A percentile compares a stretch with the other conserved stretches of the same genome.
Conservation (phyloP, 257 asterid species). For the Solanum clarkiae region DNA sequence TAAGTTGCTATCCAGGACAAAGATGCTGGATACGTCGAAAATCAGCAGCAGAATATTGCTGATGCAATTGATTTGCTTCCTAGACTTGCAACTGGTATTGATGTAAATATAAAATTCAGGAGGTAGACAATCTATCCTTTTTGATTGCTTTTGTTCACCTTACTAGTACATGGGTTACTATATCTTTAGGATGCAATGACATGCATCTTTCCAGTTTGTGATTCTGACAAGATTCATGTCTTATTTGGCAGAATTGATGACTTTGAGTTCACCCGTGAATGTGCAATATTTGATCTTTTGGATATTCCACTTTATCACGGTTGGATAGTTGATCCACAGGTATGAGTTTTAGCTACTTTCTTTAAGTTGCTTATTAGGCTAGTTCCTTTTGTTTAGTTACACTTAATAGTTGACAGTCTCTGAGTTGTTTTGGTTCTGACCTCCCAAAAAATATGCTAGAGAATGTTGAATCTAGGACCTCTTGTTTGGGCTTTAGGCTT, state of each 20-base stretch:
- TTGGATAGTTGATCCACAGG: slow-evolving; percentile 99
- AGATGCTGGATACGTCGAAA: slow-evolving; percentile 66
- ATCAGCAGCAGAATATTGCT: slow-evolving; percentile 81
- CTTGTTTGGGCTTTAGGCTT: not conserved
- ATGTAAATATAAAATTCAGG: slow-evolving; percentile 76
- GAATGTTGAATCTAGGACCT: not conserved
- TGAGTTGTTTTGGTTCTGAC: not conserved
- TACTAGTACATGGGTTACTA: not conserved
- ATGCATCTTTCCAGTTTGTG: not conserved
- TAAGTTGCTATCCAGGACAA: slow-evolving; percentile 43
- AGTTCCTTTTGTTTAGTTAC: not conserved
- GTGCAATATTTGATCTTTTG: slow-evolving; percentile 92
- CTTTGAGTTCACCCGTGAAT: slow-evolving; percentile 93
- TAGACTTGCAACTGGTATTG: slow-evolving; percentile 92
- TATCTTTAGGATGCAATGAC: not conserved
- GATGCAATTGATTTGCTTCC: slow-evolving; percentile 98
- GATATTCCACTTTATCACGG: slow-evolving; percentile 98
- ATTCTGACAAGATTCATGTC: slow-evolving; percentile 4
- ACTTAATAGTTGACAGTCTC: not conserved
- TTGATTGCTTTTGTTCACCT: not conserved
- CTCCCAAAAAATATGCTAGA: not conserved
- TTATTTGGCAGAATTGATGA: slow-evolving; percentile 63
- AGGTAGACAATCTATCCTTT: slow-evolving; percentile 28
- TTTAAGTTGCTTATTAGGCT: not conserved
- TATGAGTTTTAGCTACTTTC: slow-evolving; percentile 11